Base-by-base conservation (phyloP, 75 land plant species). In the Sequoiadendron giganteum region DNA sequence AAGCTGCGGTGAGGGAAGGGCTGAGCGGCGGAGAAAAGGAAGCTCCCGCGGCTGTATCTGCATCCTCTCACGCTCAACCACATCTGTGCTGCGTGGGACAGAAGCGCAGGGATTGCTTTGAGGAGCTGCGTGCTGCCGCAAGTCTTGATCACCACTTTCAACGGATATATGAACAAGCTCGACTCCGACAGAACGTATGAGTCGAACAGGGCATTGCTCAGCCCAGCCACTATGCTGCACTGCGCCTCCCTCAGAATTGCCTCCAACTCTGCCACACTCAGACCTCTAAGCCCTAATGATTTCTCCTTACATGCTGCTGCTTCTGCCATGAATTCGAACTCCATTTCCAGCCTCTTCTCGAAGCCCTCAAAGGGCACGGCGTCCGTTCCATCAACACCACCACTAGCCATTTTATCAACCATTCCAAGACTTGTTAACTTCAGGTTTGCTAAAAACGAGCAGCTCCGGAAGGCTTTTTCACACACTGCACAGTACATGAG, bases 131-230 rank as follows among this genome's bases (percentile, higher is more conserved):
- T 96, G 78, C 95, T 94, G 83, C 97, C 97, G 77, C 97, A 96
- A 1, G 97, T 96, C 88, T 96, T 96, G 91, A 96, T 91, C 86
- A 96, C 88, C 80, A 96, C 86, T 90, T 91, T 91, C 21, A 83
- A 65, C 0, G 97, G 97, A 89, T 96, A 96, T n/a, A 96, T 88
- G 87, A 96, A 96, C 30, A 96, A 92, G 87, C 95, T 93, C 0
- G 97, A 96, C 85, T 96, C 97, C 0, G 97, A 96, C 7, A 96
- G 88, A 7, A 96, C 94, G 87, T 96, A 96, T 48, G 97, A 80
- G 77, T 96, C 97, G 85, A 96, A 93, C 72, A 79, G 73, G 9
- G 42, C 84, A 90, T 94, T 96, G 42, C 92, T 92, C 19, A 93
- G 91, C 32, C 92, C 93, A 14, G 95, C 93, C 5, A 96, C 97